These are phyloP conservation scores for Trametes punicea DNA, from an alignment of 768 basidiomycete species.

Conservation along the genomic window DNA sequence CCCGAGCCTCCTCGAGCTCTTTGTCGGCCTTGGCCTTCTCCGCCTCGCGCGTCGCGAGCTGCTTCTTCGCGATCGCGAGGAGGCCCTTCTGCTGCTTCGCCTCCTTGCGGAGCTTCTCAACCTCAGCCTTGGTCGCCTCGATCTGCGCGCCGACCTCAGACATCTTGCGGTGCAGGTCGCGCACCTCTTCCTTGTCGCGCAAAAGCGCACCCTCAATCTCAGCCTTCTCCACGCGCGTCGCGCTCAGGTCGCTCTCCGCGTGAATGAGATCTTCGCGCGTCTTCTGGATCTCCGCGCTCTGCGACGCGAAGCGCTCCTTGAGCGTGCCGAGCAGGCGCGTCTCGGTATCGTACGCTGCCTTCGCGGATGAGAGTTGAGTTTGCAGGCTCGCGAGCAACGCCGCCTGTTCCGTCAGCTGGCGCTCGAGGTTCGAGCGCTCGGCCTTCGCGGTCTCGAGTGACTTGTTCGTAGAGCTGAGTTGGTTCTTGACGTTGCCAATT, in stretches of 20 bases:
- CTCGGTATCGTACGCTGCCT: conserved; percentile 85
- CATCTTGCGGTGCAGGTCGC: conserved; percentile 83
- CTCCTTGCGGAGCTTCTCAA: conserved; percentile 90
- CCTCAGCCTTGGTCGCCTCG: conserved; percentile 61
- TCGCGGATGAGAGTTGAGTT: conserved; percentile 77
- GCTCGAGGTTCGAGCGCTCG: conserved; percentile 67
- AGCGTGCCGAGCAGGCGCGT: conserved; percentile 62
- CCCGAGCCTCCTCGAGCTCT: conserved; percentile 66
- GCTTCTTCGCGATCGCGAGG: conserved; percentile 92
- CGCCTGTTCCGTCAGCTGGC: conserved; percentile 61
- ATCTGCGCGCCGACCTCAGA: conserved; percentile 74
- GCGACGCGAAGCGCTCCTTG: conserved; percentile 63
- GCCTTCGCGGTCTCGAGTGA: conserved; percentile 62
- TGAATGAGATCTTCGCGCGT: conserved; percentile 76
- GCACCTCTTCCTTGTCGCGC: conserved; percentile 91
- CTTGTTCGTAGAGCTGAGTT: conserved; percentile 74
- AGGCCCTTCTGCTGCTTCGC: conserved; percentile 96
- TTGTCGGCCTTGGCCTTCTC: conserved; percentile 67
- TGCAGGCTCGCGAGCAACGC: conserved; percentile 77
- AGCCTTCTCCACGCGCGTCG: conserved; percentile 81
- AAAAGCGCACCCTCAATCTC: conserved; percentile 86
- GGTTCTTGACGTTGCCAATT: conserved; percentile 85
- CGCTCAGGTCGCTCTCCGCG: conserved; percentile 90
- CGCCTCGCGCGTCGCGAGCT: conserved; percentile 78
- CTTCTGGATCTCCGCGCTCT: conserved; percentile 70